phyloP scores from a whole-genome alignment of 2,329 filamentous ascomycete genomes.

The Xylariaceae sp. region DNA sequence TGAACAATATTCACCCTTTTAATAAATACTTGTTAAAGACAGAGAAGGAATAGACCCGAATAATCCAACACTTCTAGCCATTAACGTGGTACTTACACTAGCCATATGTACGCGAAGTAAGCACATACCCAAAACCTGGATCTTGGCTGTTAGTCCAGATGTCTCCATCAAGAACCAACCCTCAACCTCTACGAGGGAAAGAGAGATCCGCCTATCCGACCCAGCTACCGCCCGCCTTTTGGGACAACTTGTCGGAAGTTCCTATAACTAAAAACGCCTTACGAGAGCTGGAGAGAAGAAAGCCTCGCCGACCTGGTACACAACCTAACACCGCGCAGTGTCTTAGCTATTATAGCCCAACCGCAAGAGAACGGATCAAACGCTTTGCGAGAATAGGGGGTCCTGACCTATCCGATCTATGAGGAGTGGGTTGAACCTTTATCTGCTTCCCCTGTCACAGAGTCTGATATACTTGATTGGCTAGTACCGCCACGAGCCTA shows the following conservation, averaged over 20 bases:
- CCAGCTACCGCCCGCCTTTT: slow-evolving; percentile 38
- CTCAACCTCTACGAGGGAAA: slow-evolving; percentile 8
- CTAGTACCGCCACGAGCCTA: slow-evolving; percentile 28
- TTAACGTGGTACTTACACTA: no score
- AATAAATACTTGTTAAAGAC: no score
- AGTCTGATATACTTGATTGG: slow-evolving; percentile 31
- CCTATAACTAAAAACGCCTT: slow-evolving; percentile 37
- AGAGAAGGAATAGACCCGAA: no score
- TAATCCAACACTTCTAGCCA: no score
- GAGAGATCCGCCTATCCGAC: neutral
- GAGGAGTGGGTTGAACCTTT: slow-evolving; percentile 39
- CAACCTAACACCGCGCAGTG: slow-evolving; percentile 1
- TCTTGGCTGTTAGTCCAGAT: neutral
- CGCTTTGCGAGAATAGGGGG: no score
- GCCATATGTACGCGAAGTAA: neutral
- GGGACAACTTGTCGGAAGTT: slow-evolving; percentile 38
- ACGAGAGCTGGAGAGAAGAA: neutral
- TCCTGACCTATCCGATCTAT: slow-evolving; percentile 45
- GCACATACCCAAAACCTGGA: neutral
- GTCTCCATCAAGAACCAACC: neutral
- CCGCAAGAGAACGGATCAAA: slow-evolving; percentile 15
- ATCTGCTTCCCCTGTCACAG: slow-evolving; percentile 18
- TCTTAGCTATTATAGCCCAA: slow-evolving; percentile 7
- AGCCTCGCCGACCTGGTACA: slow-evolving; percentile 31
- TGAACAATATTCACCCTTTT: no score